These are phyloP conservation scores for Daldinia childiae DNA, from an alignment of 495 filamentous ascomycete species.

Conservation along the genomic window DNA sequence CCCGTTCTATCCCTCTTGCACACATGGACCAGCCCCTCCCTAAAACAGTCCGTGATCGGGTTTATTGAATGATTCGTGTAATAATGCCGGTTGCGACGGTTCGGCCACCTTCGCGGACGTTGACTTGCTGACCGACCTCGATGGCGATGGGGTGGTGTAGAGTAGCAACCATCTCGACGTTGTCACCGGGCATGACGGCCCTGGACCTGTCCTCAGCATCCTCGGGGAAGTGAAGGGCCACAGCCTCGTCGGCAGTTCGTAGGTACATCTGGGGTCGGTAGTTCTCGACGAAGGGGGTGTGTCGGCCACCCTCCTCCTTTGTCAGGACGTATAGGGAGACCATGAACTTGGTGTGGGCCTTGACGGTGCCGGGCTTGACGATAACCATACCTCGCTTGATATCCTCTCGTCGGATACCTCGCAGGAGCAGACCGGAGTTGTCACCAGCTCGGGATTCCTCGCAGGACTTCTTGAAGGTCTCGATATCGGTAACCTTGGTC, in stretches of 20 bases:
- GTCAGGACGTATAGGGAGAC: constrained; percentile 94
- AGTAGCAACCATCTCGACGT: constrained; percentile 91
- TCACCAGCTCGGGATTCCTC: constrained; percentile 93
- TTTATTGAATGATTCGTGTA: constrained; percentile 80
- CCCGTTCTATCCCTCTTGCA: constrained; percentile 36
- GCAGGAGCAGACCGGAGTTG: constrained; percentile 97
- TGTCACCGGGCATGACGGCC: constrained; percentile 97
- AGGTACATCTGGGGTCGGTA: constrained; percentile 97
- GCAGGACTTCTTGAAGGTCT: constrained; percentile 99
- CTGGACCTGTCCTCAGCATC: constrained; percentile 72
- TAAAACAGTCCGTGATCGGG: not conserved
- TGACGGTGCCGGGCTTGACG: constrained; percentile 76
- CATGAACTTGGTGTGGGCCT: constrained; percentile 88
- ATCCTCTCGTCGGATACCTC: constrained; percentile 94
- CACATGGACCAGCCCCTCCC: constrained; percentile 26
- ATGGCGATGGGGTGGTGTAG: constrained; percentile 83
- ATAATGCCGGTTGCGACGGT: constrained; percentile 93
- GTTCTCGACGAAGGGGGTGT: constrained; percentile 91
- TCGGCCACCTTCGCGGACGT: constrained; percentile 93
- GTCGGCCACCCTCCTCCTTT: constrained; percentile 97
- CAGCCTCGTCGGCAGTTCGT: constrained; percentile 92
- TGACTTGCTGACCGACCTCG: constrained; percentile 91
- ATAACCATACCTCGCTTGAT: constrained; percentile 93
- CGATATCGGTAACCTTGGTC: constrained; percentile 99
- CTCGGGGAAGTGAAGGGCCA: constrained; percentile 81